Evolutionary conservation across 352 stramenopile genomes (phyloP).

Genomic region (Phytophthora uliginosa): DNA sequence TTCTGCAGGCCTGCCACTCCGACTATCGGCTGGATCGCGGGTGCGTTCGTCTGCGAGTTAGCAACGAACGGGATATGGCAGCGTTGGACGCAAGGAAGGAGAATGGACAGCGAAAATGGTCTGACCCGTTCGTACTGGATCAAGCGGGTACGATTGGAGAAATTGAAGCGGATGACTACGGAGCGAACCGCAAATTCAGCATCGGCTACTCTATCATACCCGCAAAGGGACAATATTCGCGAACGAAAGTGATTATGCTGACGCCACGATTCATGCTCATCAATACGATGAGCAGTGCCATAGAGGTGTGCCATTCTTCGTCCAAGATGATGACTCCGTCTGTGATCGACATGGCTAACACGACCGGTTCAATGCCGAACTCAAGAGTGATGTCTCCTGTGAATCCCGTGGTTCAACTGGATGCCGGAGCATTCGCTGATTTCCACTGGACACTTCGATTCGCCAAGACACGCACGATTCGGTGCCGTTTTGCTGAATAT

Average conservation of each 20-base stretch:
- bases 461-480: constrained; percentile 77
- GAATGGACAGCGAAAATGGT: constrained; percentile 74
- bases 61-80: constrained; percentile 50
- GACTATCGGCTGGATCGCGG: constrained; percentile 72
- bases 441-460: constrained; percentile 88
- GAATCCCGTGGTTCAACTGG: constrained; percentile 75
- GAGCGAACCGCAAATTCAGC: constrained; percentile 72
- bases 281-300: constrained; percentile 73
- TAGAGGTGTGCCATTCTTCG: constrained; percentile 87
- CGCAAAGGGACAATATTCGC: constrained; percentile 81
- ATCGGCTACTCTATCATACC: constrained; percentile 86
- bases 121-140: constrained; percentile 74
- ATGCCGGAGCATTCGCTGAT: constrained; percentile 82
- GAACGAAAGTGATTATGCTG: constrained; percentile 91
- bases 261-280: constrained; percentile 89
- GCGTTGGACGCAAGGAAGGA: constrained; percentile 52
- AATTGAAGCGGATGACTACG: constrained; percentile 76
- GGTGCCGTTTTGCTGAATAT: constrained; percentile 77
- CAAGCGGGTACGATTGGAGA: constrained; percentile 82
- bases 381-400: constrained; percentile 67
- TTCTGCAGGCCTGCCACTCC: constrained; percentile 87
- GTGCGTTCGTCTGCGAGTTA: constrained; percentile 81
- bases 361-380: constrained; percentile 50
- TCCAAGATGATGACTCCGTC: constrained; percentile 63
- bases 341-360: constrained; percentile 52